Evolutionary conservation across 1,284 basidiomycete genomes (phyloP), one percentile per base, ranked within the genome.

Genomic region (Fomitopsis schrenkii): DNA sequence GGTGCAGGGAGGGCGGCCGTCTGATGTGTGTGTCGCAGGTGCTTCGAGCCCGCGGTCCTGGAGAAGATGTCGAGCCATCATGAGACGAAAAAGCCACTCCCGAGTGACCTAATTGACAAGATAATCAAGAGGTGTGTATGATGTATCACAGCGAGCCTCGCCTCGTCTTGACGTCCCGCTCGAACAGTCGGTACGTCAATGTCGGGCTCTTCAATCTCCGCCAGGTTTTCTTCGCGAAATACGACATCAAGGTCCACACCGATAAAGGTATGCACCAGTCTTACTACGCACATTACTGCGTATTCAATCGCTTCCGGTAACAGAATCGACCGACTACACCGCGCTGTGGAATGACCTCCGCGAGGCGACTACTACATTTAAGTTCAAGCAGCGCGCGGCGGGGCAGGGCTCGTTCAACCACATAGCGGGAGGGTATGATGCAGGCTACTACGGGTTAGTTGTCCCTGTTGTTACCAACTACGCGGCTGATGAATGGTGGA

Each of bases 141-240:
- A 40, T 14, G 12, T 2, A 66, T 9, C 50, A 42, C 59, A 22
- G 14, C 19, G 44, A 6, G 35, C 4, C 45, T 9, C 17, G 9
- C 41, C 38, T 30, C 40, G 40, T 54, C 12, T 62, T 63, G 48
- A 17, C 17, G 17, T 38, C 1, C 30, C 40, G 12, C 36, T 57
- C 28, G 9, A 17, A 12, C 58, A 91, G 90, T 68, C 90, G 90
- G 62, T 90, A 91, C 65, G 85, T 92, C 65, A 91, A 93, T 63
- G 83, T 92, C 48, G 93, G 91, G 1, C 72, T 94, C 36, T 90
- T 85, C 75, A 91, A 91, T 74, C 82, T 94, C 17, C 85, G 90
- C 33, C 91, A 94, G 70, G 77, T 93, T 12, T 93, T 93, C 80
- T 92, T 92, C 67, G 91, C 88, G 66, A 88, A 85, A 67, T 93